Evolutionary conservation across 306 rosid species (phyloP).

Genomic region (Vicia faba): DNA sequence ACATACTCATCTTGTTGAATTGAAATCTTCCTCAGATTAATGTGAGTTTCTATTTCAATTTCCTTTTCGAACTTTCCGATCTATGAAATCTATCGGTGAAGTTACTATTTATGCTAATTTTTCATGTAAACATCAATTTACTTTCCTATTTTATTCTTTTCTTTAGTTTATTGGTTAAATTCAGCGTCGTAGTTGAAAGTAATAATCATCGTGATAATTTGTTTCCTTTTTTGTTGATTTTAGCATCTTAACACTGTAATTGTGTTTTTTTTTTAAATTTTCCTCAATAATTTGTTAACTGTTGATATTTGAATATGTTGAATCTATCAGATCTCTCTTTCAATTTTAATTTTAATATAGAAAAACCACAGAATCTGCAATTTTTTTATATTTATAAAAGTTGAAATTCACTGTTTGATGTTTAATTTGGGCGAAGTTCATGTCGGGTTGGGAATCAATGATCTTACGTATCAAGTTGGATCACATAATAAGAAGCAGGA

Average conservation of each 20-base stretch:
- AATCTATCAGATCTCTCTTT: slow-evolving; percentile 2
- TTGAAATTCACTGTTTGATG: slow-evolving; percentile 6
- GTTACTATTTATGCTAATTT: slow-evolving; percentile 28
- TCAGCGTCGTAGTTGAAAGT: too few species aligned
- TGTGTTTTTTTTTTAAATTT: background rate
- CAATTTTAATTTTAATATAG: background rate
- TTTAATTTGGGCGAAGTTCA: background rate
- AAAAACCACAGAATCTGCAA: background rate
- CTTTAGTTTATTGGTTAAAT: slow-evolving; percentile 27
- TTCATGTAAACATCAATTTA: background rate
- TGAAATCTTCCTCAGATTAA: slow-evolving; percentile 7
- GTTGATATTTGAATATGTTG: background rate
- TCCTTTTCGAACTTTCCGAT: slow-evolving; percentile 20
- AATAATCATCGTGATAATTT: background rate
- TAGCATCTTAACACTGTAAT: slow-evolving; percentile 19
- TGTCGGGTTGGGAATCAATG: background rate
- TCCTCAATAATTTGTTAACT: background rate
- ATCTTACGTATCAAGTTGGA: background rate
- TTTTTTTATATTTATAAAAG: background rate
- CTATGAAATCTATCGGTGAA: slow-evolving; percentile 10
- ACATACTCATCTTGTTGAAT: slow-evolving; percentile 23
- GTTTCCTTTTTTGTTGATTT: slow-evolving; percentile 34
- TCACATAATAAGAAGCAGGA: background rate
- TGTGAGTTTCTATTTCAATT: slow-evolving; percentile 42
- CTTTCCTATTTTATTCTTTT: slow-evolving; percentile 33